Percentiles rank a stretch among this genome's conserved stretches.
Conservation (phyloP, 768 basidiomycete species). For the Fomitopsis serialis region DNA sequence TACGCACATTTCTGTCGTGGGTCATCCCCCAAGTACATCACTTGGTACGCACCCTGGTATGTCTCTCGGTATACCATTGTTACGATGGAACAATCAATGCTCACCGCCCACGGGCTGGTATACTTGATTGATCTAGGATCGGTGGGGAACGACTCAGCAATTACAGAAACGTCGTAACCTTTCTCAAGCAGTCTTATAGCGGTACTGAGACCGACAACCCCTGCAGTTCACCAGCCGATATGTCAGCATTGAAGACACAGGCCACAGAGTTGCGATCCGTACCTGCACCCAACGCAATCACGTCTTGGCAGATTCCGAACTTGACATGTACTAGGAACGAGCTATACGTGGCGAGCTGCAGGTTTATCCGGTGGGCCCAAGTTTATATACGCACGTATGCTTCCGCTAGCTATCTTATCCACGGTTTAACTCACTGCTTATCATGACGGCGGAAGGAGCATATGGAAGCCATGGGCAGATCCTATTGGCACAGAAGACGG, state of each 20-base stretch:
- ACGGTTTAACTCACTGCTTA: too few relatives aligned
- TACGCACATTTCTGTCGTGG: constrained; percentile 50
- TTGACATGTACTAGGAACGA: too few relatives aligned
- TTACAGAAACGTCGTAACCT: constrained; percentile 56
- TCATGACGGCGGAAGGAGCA: too few relatives aligned
- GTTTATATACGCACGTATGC: too few relatives aligned
- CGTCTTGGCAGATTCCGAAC: constrained; percentile 12
- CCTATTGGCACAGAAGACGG: too few relatives aligned
- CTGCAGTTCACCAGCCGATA: constrained; percentile 28
- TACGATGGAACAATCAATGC: constrained; percentile 14
- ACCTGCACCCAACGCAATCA: constrained; percentile 41
- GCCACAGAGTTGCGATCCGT: neutral
- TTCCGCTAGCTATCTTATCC: too few relatives aligned
- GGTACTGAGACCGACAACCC: constrained; percentile 73
- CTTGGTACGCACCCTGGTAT: constrained; percentile 73
- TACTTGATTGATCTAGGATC: constrained; percentile 68
- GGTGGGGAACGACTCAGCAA: constrained; percentile 66
- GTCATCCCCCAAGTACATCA: constrained; percentile 46
- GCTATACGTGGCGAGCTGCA: too few relatives aligned
- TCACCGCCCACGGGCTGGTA: constrained; percentile 78
- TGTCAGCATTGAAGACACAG: constrained; percentile 4
- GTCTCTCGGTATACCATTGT: neutral
- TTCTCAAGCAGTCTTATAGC: constrained; percentile 63
- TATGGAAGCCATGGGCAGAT: too few relatives aligned
- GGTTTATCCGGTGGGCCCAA: too few relatives aligned